These are phyloP conservation scores for Podaxis carcinomalis DNA, from an alignment of 768 basidiomycete genomes.

Conservation along the genomic window DNA sequence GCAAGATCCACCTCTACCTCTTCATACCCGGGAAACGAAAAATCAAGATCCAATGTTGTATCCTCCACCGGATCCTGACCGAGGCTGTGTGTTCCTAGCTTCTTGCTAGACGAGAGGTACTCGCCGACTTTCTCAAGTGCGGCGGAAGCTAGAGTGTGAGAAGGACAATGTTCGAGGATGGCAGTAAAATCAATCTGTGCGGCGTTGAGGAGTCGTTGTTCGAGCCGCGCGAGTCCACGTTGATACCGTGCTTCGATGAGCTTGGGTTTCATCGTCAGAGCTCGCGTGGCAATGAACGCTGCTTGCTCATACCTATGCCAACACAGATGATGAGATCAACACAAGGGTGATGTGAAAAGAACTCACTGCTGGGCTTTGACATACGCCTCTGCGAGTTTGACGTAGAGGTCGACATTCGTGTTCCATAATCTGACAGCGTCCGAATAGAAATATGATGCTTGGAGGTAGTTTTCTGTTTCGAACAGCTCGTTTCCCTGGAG, in stretches of 20 bases:
- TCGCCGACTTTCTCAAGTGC: slow-evolving; percentile 17
- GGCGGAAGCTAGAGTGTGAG: slow-evolving; percentile 9
- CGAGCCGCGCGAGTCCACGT: slow-evolving; percentile 36
- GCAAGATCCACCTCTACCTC: slow-evolving; percentile 27
- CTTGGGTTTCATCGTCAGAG: slow-evolving; percentile 32
- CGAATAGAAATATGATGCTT: slow-evolving; percentile 28
- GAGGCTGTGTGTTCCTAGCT: not conserved
- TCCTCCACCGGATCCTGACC: slow-evolving; percentile 5
- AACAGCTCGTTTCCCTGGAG: slow-evolving; percentile 30
- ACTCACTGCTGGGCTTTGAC: slow-evolving; percentile 31
- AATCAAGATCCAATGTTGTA: slow-evolving; percentile 14
- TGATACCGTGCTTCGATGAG: slow-evolving; percentile 36
- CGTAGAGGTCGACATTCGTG: slow-evolving; percentile 29
- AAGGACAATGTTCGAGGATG: slow-evolving; percentile 21
- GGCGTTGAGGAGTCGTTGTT: slow-evolving; percentile 25
- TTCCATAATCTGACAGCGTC: slow-evolving; percentile 29
- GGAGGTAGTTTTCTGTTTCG: slow-evolving; percentile 25
- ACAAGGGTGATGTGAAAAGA: not conserved
- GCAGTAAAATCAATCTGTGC: slow-evolving; percentile 28
- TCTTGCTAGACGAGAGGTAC: slow-evolving; percentile 11
- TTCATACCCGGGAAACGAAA: slow-evolving; percentile 19
- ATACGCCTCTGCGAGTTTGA: slow-evolving; percentile 31
- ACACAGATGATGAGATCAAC: slow-evolving; percentile 10
- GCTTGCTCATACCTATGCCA: slow-evolving; percentile 32
- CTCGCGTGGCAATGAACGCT: slow-evolving; percentile 32